A percentile compares a stretch with the other conserved stretches of the same genome.
Evolutionary conservation across 1,284 basidiomycete genomes (phyloP).

Genomic region (Ganoderma resinaceum): DNA sequence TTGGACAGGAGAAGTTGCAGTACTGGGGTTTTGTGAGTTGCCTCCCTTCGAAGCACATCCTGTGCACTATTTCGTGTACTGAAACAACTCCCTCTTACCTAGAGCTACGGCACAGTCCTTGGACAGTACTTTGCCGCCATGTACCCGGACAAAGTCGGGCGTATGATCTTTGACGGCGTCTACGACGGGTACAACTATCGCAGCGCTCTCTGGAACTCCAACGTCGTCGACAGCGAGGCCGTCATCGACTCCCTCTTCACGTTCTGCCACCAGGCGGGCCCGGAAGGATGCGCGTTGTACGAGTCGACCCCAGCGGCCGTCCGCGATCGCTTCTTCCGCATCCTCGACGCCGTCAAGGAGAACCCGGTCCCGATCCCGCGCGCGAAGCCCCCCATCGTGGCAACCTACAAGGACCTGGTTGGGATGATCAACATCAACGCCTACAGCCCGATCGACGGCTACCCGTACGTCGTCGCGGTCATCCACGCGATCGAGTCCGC

Average conservation of each 20-base stretch:
- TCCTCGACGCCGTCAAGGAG: constrained; percentile 39
- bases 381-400: constrained; percentile 26
- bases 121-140: constrained; percentile 52
- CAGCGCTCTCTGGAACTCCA: constrained; percentile 34
- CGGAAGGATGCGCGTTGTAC: constrained; percentile 46
- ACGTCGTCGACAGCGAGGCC: constrained; percentile 37
- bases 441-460: constrained; percentile 45
- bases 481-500: constrained; percentile 47
- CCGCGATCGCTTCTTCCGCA: constrained; percentile 37
- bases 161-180: constrained; percentile 43
- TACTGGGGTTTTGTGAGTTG: constrained; percentile 60
- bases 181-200: constrained; percentile 38
- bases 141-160: constrained; percentile 50
- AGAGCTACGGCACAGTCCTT: constrained; percentile 55
- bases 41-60: too few species aligned
- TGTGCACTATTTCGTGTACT: too few species aligned
- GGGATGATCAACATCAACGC: constrained; percentile 43
- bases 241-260: constrained; percentile 44
- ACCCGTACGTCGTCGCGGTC: constrained; percentile 41
- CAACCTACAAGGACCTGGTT: constrained; percentile 29
- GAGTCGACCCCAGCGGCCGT: constrained; percentile 38
- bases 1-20: constrained; percentile 52
- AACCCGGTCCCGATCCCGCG: constrained; percentile 34
- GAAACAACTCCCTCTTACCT: background rate
- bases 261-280: constrained; percentile 46